Evolutionary conservation across 108 stramenopile species (phyloP).

Genomic region (Nitzschia sp.): DNA sequence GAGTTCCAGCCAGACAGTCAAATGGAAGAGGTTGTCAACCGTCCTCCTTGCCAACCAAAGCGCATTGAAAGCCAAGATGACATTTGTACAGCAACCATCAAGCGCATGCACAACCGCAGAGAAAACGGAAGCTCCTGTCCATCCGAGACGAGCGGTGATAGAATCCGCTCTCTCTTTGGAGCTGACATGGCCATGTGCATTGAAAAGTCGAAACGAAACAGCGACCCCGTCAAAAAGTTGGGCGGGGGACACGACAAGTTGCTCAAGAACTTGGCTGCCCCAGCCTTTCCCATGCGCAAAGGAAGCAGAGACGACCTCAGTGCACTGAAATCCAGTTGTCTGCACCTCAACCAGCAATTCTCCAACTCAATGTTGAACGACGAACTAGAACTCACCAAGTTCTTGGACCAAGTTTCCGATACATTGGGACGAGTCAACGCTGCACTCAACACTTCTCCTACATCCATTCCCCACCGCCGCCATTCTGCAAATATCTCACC

Average conservation of each 20-base stretch:
- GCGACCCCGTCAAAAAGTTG: not conserved
- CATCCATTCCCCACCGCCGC: no score
- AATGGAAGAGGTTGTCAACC: not conserved
- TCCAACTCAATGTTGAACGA: not conserved
- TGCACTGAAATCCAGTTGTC: not conserved
- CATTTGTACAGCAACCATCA: conserved; percentile 2
- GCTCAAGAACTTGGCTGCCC: conserved; percentile 1
- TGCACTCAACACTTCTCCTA: not conserved
- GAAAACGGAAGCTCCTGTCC: not conserved
- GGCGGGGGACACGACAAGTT: not conserved
- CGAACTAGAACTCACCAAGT: not conserved
- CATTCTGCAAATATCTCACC: no score
- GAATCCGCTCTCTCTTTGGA: conserved; percentile 1
- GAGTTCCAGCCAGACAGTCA: not conserved
- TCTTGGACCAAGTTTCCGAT: not conserved
- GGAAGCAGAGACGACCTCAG: conserved; percentile 7
- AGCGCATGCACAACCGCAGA: not conserved
- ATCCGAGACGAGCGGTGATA: not conserved
- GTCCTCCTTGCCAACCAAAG: conserved; percentile 8
- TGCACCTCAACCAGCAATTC: not conserved
- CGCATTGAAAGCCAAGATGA: conserved; percentile 22
- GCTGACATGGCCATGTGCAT: not conserved
- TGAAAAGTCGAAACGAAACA: not conserved
- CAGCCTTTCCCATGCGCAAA: conserved; percentile 12
- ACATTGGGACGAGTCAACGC: not conserved